These are phyloP conservation scores for Phaffia rhodozyma DNA, from an alignment of 1,284 basidiomycete genomes.

Conservation along the genomic window DNA sequence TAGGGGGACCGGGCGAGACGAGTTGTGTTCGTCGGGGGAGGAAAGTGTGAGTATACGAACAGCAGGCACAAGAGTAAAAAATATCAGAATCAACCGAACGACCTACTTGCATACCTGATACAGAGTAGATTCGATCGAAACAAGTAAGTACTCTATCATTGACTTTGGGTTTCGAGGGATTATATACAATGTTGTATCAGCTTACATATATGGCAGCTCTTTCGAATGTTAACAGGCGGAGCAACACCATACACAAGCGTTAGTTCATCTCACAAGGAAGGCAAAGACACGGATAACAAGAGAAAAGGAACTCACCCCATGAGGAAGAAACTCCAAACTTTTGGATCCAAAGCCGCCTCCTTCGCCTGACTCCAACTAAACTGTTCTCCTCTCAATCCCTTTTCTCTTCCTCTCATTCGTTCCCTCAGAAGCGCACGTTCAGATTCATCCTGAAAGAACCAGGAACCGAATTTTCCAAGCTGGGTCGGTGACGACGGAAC, in stretches of 20 bases:
- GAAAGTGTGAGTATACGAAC: too few relatives aligned
- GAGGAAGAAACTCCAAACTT: conserved; percentile 39
- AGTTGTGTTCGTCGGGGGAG: too few relatives aligned
- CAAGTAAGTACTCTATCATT: too few relatives aligned
- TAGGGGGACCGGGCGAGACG: neutral
- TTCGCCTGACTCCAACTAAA: conserved; percentile 34
- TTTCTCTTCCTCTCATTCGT: neutral
- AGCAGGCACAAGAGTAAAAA: too few relatives aligned
- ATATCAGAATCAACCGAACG: too few relatives aligned
- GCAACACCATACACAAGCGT: neutral
- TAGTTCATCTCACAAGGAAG: neutral
- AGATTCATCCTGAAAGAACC: conserved; percentile 27
- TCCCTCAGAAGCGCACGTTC: conserved; percentile 24
- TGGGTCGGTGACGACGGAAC: conserved; percentile 38
- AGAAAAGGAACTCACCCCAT: conserved; percentile 24
- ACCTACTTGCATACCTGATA: too few relatives aligned
- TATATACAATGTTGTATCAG: neutral
- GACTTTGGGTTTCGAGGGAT: too few relatives aligned
- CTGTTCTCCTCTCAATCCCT: conserved; percentile 15
- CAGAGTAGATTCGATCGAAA: too few relatives aligned
- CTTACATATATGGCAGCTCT: conserved; percentile 29
- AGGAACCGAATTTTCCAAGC: conserved; percentile 30
- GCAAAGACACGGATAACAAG: neutral
- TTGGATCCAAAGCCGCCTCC: conserved; percentile 38
- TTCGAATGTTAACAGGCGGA: too few relatives aligned